Conservation (phyloP, 2,329 filamentous ascomycete genomes). For the Microcera coccophila region DNA sequence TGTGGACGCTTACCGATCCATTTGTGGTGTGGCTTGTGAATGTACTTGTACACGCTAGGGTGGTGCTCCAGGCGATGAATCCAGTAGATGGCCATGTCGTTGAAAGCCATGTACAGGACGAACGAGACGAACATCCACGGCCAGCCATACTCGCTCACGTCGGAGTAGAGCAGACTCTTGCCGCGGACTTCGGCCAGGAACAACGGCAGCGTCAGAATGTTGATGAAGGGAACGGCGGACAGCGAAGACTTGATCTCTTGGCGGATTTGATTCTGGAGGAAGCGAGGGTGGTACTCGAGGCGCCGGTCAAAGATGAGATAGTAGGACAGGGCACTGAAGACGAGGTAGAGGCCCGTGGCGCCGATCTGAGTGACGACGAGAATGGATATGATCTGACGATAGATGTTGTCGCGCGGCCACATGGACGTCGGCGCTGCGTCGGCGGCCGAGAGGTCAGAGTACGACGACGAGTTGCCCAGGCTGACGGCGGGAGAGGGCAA, state of each 20-base stretch:
- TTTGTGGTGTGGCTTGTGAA: constrained; percentile 48
- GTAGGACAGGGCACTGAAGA: constrained; percentile 68
- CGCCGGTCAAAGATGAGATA: constrained; percentile 56
- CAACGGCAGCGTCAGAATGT: constrained; percentile 42
- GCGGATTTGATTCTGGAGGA: constrained; percentile 45
- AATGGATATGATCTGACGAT: constrained; percentile 38
- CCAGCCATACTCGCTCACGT: constrained; percentile 38
- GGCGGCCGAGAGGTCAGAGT: neutral
- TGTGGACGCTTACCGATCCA: constrained; percentile 40
- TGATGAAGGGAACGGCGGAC: constrained; percentile 41
- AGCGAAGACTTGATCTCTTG: constrained; percentile 43
- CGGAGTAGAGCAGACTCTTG: constrained; percentile 40
- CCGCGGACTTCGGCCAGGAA: constrained; percentile 48
- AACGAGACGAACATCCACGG: constrained; percentile 37
- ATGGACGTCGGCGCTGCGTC: constrained; percentile 21
- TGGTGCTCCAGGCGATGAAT: constrained; percentile 46
- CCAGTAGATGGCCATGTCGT: constrained; percentile 46
- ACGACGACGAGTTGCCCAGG: constrained; percentile 11
- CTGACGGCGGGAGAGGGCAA: constrained; percentile 19
- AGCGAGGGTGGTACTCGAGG: constrained; percentile 45
- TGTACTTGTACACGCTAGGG: constrained; percentile 43
- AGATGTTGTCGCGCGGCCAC: constrained; percentile 40
- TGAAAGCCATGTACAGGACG: constrained; percentile 43
- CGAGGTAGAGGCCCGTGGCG: constrained; percentile 52
- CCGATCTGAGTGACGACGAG: constrained; percentile 38